Conservation (phyloP, 2,329 filamentous ascomycete species). For the Trichophyton schoenleinii region DNA sequence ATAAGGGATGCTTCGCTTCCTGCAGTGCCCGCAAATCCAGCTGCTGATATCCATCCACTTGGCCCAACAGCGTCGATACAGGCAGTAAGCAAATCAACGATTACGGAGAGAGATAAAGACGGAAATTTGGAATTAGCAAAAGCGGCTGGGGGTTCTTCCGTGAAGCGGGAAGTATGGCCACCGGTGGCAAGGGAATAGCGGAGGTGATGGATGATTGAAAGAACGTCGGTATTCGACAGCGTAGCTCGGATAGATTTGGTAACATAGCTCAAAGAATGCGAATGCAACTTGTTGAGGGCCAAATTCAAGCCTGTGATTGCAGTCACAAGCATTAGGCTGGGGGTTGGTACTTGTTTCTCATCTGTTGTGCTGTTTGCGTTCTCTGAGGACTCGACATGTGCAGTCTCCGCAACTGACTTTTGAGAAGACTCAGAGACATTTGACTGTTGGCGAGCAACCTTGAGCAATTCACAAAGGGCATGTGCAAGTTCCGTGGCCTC, state of each 20-base stretch:
- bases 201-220: slow-evolving; percentile 32
- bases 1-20: slow-evolving; percentile 33
- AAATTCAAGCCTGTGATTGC: slow-evolving; percentile 30
- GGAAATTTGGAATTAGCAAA: slow-evolving; percentile 26
- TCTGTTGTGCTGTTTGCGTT: not conserved
- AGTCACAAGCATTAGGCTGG: slow-evolving; percentile 19
- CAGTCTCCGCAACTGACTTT: slow-evolving; percentile 22
- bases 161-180: slow-evolving; percentile 32
- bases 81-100: slow-evolving; percentile 31
- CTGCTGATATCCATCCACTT: slow-evolving; percentile 35
- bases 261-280: slow-evolving; percentile 21
- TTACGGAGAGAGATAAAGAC: slow-evolving; percentile 27
- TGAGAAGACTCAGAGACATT: slow-evolving; percentile 23
- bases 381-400: slow-evolving; percentile 6
- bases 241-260: slow-evolving; percentile 27
- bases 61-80: slow-evolving; percentile 38
- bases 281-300: slow-evolving; percentile 26
- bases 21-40: slow-evolving; percentile 21
- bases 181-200: slow-evolving; percentile 33
- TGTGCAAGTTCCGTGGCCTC: slow-evolving; percentile 30
- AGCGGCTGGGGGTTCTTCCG: slow-evolving; percentile 27
- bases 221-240: slow-evolving; percentile 28
- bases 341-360: not conserved
- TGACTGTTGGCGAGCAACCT: slow-evolving; percentile 26
- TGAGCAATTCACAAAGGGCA: slow-evolving; percentile 29